Base-by-base conservation (phyloP, 2,329 filamentous ascomycete species). In the Talaromyces sp. region DNA sequence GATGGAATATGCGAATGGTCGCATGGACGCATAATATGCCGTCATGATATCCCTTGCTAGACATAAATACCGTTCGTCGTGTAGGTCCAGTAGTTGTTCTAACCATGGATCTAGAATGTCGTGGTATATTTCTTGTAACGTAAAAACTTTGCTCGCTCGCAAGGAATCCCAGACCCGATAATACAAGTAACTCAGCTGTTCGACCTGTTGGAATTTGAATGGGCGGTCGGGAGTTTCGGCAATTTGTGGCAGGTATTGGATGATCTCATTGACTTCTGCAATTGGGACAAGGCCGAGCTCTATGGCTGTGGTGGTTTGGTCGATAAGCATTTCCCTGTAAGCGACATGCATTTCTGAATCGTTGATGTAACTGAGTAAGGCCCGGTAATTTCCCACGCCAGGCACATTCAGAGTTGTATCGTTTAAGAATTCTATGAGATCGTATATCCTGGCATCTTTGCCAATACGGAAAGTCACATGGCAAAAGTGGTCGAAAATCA, bases 81-180 rank as follows among this genome's bases (percentile, higher is more conserved):
- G 2, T 5, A 63, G 41, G 6, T n/a, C 2, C 62, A 68, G 35
- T 26, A 77, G 64, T 31, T 70, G 62, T 9, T 64, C 62, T 35
- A 77, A 64, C 74, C 74, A 78, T 10, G 60, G 55, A 27, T 71
- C 65, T 24, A 74, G 60, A 31, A 71, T 63, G 2, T 65, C 58
- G n/a, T 62, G 59, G 21, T 70, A 67, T 58, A 78, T 61, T 56
- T 78, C 71, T 26, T 61, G 64, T 32, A 74, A 68, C 14, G 64
- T 65, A 31, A 75, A 68, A 21, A 78, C 69, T 55, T 68, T 68
- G 56, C 73, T 77, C 14, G 63, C 63, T 32, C 70, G 68, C 59
- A 78, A 69, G 5, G 74, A 73, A 60, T 69, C 65, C 75, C 75
- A 78, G 62, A 78, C 69, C 2, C 64, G 59, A 31, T 67, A 21